Evolutionary conservation across 176 grass and related monocot species (phyloP).

Genomic region (Ensete ventricosum): DNA sequence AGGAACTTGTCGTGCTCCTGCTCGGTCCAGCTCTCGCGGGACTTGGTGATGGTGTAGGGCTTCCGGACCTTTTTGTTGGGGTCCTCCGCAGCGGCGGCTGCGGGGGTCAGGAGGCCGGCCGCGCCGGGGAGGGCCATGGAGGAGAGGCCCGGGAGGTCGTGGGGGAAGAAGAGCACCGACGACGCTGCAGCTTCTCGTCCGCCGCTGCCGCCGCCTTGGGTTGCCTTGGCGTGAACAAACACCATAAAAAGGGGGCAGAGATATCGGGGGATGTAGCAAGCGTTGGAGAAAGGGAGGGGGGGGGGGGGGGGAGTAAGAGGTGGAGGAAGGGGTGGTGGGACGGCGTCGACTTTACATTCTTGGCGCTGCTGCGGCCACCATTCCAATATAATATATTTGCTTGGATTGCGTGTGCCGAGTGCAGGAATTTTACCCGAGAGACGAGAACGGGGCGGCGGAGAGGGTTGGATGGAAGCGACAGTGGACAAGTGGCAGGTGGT

Average conservation of each 20-base stretch:
- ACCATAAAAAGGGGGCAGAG: neutral
- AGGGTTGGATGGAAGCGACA: neutral
- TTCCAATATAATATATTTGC: too few relatives aligned
- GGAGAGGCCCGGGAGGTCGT: neutral
- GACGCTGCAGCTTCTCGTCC: neutral
- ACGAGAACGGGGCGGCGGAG: neutral
- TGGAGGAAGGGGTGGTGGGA: neutral
- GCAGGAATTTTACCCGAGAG: too few relatives aligned
- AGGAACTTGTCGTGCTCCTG: slow-evolving; percentile 22
- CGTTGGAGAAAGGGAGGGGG: neutral
- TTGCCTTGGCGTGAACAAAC: neutral
- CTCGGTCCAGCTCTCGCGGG: slow-evolving; percentile 22
- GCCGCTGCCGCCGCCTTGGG: neutral
- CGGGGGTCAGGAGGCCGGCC: neutral
- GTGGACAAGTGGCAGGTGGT: neutral
- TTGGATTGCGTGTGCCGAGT: neutral
- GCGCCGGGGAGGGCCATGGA: neutral
- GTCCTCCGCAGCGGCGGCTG: neutral
- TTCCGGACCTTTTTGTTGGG: slow-evolving; percentile 20
- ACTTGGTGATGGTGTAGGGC: slow-evolving; percentile 24
- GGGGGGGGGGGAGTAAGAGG: neutral
- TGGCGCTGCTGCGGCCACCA: too few relatives aligned
- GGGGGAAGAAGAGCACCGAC: neutral
- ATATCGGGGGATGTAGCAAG: neutral
- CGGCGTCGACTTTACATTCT: neutral